Base-by-base conservation (phyloP, 257 asterid species). In the Salvia miltiorrhiza region DNA sequence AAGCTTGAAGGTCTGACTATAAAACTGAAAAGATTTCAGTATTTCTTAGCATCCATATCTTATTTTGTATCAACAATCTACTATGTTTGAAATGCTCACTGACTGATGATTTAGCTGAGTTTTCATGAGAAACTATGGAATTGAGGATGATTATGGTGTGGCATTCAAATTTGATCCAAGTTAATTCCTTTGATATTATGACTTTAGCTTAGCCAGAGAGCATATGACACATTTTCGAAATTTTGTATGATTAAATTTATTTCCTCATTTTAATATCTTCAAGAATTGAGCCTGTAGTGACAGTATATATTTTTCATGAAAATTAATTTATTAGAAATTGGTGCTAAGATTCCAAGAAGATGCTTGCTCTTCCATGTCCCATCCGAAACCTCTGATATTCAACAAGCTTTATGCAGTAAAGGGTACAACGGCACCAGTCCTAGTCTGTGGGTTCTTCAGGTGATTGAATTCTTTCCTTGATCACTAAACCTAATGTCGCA, bases 391-490 rank as follows among this genome's bases (percentile, higher is more conserved):
- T 77, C 84, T 32, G 67, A 85, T 76, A 73, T 87, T 64, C 86
- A 86, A 79, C 86, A 83, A n/a, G 65, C 35, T 73, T 67, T 92
- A 74, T 70, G 74, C 28, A 78, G 79, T 45, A 85, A 82, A 82
- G 96, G 95, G 73, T 89, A 81, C 78, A 80, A 76, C 19, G 95
- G 96, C 77, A 79, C 88, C 73, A 85, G 84, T 70, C 89, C 89
- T 57, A 87, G 97, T 79, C 53, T 89, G 11, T 92, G 97, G 97
- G 84, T 74, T 58, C 52, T 82, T 75, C 97, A 92, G 96, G 97
- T 92, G 80, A 77, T 55, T 43, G 43, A 26, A 65, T 21, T 56
- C 13, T 24, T 17, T 26, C 50, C 40, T 19, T 45, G 63, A 35
- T 14, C 41, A 40, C 26, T 49, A 43, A 35, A 20, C 3, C 39